Evolutionary conservation across 2,329 filamentous ascomycete species (phyloP), one percentile per base, ranked within the genome.

Genomic region (Verticillium alfalfae): DNA sequence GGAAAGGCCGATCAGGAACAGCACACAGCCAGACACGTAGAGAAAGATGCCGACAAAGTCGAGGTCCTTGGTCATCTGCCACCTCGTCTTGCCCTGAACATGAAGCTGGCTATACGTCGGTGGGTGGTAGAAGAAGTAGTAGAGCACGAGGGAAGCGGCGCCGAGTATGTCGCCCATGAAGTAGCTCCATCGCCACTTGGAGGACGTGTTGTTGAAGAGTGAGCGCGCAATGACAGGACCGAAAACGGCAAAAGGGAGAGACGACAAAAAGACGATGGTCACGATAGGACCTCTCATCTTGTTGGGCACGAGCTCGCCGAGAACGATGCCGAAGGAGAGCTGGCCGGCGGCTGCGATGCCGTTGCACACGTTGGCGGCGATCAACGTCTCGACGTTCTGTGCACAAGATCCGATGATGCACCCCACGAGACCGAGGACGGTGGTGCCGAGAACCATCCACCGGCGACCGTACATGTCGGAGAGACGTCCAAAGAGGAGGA

Each of bases 141-240:
- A 81, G 7, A 80, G 71, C 1, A 73, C 66, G 2, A 78, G 66
- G 12, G 76, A 71, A 26, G 79, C 62, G n/a, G 70, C 72, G 39
- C 72, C 74, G 61, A 79, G 70, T 59, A 81, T 78, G 65, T 79
- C 78, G 61, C 76, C 77, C 4, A 84, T 66, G 65, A 79, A 82
- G 67, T 79, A 84, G 61, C 71, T 76, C 78, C 80, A 82, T 49
- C 81, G 73, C 81, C 81, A 84, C 18, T 72, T 69, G 3, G 73
- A 67, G 4, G 65, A 68, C 1, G 80, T 81, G 57, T 79, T 72
- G 31, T 72, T 61, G 61, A 80, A 76, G 41, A 82, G 73, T 3
- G 71, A 69, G n/a, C 76, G 72, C 2, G 80, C 80, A 60, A 83
- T 79, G 54, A 81, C 69, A 18, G 79, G 78, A 0, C 79, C 81